Percentiles rank a stretch among this genome's conserved stretches.
These are phyloP conservation scores for Ceratocystis destructans DNA, from an alignment of 2,329 filamentous ascomycete species.

Conservation along the genomic window DNA sequence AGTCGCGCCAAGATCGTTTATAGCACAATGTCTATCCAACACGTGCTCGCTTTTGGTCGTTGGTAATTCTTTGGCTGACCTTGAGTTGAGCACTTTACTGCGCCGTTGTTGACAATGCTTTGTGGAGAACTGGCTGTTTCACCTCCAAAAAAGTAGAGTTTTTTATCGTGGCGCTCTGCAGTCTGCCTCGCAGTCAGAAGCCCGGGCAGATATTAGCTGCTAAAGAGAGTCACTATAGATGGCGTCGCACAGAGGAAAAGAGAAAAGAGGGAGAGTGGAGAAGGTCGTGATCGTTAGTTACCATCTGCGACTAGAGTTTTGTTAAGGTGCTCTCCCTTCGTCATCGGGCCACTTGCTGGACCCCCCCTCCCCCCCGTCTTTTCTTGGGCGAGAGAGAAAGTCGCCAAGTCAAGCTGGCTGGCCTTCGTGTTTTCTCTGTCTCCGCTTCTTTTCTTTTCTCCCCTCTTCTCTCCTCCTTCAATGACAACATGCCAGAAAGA, in stretches of 20 bases:
- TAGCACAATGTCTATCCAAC: background rate
- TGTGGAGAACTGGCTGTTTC: slow-evolving; percentile 1
- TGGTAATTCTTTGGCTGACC: background rate
- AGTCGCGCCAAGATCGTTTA: background rate
- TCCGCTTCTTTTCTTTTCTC: background rate
- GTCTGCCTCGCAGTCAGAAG: background rate
- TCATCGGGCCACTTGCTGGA: background rate
- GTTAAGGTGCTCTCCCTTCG: background rate
- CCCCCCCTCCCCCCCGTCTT: background rate
- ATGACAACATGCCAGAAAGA: background rate
- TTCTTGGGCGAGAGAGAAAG: too few species aligned
- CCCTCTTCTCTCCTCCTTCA: background rate
- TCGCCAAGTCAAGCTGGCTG: too few species aligned
- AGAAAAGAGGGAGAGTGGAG: background rate
- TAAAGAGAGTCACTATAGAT: background rate
- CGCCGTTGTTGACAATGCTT: background rate
- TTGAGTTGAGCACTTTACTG: background rate
- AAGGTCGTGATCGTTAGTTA: background rate
- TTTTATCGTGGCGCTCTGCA: background rate
- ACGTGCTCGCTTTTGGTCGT: background rate
- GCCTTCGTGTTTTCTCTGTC: background rate
- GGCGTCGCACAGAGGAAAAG: background rate
- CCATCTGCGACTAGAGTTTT: background rate
- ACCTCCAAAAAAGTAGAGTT: slow-evolving; percentile 1
- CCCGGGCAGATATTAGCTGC: background rate